Evolutionary conservation across 2,329 filamentous ascomycete genomes (phyloP).

Genomic region (Phyllosticta citriasiana): DNA sequence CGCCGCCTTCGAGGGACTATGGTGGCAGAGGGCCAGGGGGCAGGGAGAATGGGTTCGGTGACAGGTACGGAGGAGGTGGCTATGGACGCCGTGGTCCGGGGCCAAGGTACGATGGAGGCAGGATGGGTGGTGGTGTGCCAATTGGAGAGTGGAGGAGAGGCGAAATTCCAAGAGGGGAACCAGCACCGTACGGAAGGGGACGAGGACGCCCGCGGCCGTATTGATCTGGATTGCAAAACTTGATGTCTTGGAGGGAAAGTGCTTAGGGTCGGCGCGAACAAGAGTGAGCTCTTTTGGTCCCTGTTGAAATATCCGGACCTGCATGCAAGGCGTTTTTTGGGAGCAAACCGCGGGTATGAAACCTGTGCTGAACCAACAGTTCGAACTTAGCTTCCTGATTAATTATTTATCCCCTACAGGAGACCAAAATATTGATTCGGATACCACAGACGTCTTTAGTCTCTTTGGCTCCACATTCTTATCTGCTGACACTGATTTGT

Average conservation of each 20-base stretch:
- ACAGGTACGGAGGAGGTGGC: constrained; percentile 28
- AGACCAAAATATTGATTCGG: background rate
- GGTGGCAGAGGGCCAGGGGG: constrained; percentile 14
- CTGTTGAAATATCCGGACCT: background rate
- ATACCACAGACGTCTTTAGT: background rate
- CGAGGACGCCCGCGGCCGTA: constrained; percentile 4
- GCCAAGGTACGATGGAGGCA: constrained; percentile 32
- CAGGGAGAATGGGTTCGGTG: constrained; percentile 23
- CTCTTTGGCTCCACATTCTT: too few relatives aligned
- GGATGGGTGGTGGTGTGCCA: constrained; percentile 34
- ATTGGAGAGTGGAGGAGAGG: constrained; percentile 58
- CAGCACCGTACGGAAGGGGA: constrained; percentile 6
- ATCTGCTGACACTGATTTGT: too few relatives aligned
- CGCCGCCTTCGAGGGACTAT: background rate
- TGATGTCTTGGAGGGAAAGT: background rate
- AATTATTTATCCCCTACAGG: background rate
- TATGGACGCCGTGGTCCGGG: constrained; percentile 28
- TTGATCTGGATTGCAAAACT: background rate
- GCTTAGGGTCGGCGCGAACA: background rate
- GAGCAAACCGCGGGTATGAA: background rate
- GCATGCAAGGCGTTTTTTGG: background rate
- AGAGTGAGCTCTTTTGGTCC: background rate
- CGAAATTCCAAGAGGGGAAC: constrained; percentile 45
- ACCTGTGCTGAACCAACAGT: background rate
- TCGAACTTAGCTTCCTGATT: background rate